A percentile compares a stretch with the other conserved stretches of the same genome.
Conservation (phyloP, 2,329 filamentous ascomycete species). For the Balansia obtecta region DNA sequence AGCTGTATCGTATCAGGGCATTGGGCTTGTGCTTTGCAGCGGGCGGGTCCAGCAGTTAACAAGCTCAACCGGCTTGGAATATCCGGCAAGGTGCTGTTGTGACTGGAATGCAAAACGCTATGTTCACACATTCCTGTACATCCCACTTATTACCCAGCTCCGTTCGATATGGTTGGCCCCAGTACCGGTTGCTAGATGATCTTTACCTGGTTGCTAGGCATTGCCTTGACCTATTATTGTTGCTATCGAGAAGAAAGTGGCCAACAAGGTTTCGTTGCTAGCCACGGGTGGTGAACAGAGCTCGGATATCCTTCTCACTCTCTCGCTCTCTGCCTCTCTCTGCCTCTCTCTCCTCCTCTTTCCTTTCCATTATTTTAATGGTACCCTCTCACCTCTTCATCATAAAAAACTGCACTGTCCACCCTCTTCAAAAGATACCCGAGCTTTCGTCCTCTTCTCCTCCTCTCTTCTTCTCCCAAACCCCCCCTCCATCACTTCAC, state of each 20-base stretch:
- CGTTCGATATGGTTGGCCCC: conserved; percentile 5
- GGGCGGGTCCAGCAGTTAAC: conserved; percentile 5
- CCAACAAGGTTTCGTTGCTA: conserved; percentile 5
- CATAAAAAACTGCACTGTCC: neutral
- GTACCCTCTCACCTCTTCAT: neutral
- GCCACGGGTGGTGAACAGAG: neutral
- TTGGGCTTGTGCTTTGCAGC: conserved; percentile 1
- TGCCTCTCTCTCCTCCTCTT: neutral
- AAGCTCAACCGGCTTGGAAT: conserved; percentile 4
- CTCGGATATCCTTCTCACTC: conserved; percentile 1
- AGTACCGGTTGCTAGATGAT: conserved; percentile 8
- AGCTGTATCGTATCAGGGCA: neutral
- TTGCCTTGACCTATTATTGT: conserved; percentile 6
- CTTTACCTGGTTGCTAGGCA: conserved; percentile 7
- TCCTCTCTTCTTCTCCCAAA: neutral
- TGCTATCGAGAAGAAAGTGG: conserved; percentile 5
- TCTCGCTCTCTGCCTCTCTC: neutral
- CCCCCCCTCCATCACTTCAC: neutral
- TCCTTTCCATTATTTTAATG: neutral
- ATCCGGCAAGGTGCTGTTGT: conserved; percentile 3
- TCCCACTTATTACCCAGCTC: conserved; percentile 5
- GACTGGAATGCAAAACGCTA: conserved; percentile 9
- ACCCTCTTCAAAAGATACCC: neutral
- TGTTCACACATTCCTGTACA: conserved; percentile 8
- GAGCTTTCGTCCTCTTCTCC: neutral